A percentile compares a stretch with the other conserved stretches of the same genome.
phyloP scores from a whole-genome alignment of 192 early-diverging fungal species.

The Lunasporangiospora selenospora region DNA sequence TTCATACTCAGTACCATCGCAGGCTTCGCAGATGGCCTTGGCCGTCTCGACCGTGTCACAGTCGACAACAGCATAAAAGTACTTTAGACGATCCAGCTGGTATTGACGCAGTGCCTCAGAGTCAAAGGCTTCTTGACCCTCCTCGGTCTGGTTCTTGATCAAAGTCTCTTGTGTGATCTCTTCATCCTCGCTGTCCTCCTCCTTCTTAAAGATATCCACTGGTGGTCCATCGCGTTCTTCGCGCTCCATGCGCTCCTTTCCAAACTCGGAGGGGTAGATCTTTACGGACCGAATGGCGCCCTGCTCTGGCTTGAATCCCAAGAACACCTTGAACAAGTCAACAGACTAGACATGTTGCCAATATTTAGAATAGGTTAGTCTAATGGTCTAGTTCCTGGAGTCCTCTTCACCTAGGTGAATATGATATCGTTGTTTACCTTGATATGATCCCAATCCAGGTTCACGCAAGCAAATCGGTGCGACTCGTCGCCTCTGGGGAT shows the following conservation, averaged over 20 bases:
- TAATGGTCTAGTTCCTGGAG: too few species aligned
- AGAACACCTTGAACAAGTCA: slow-evolving; percentile 88
- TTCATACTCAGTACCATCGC: slow-evolving; percentile 95
- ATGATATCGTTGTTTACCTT: too few species aligned
- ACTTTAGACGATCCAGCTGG: slow-evolving; percentile 87
- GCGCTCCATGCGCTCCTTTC: slow-evolving; percentile 74
- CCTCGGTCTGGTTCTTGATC: slow-evolving; percentile 56
- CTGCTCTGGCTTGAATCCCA: slow-evolving; percentile 79
- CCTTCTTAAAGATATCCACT: slow-evolving; percentile 67
- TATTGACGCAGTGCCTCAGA: slow-evolving; percentile 84
- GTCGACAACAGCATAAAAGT: slow-evolving; percentile 96
- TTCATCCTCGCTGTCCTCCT: slow-evolving; percentile 39
- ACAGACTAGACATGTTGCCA: slow-evolving; percentile 88
- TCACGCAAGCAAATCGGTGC: slow-evolving; percentile 83
- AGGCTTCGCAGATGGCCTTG: slow-evolving; percentile 74
- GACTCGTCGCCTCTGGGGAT: slow-evolving; percentile 69
- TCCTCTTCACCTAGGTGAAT: too few species aligned
- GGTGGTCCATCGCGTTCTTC: slow-evolving; percentile 83
- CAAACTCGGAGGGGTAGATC: slow-evolving; percentile 91
- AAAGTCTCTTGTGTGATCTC: slow-evolving; percentile 54
- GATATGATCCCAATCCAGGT: slow-evolving; percentile 96
- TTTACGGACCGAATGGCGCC: slow-evolving; percentile 76
- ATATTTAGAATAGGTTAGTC: too few species aligned
- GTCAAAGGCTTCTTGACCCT: slow-evolving; percentile 82
- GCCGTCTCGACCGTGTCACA: slow-evolving; percentile 89